These are phyloP conservation scores for Hysterium pulicare DNA, from an alignment of 2,329 filamentous ascomycete genomes.

Conservation along the genomic window DNA sequence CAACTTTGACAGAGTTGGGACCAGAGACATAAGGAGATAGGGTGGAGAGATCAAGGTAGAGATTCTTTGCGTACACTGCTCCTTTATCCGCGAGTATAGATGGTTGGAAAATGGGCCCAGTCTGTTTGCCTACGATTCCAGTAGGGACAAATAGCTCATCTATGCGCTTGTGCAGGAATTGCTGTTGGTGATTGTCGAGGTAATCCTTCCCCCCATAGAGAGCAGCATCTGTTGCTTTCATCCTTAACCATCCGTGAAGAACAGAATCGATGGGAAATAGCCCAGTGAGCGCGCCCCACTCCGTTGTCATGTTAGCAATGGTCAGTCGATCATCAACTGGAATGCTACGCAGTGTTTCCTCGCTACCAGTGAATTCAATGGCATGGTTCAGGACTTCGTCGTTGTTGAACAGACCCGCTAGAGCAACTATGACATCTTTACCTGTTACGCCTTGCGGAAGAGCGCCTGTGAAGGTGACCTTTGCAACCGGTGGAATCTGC, in stretches of 20 bases:
- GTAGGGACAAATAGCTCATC: constrained; percentile 61
- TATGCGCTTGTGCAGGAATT: constrained; percentile 69
- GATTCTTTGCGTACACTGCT: constrained; percentile 76
- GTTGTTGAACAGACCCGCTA: constrained; percentile 81
- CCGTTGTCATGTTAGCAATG: constrained; percentile 77
- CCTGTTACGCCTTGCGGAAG: constrained; percentile 79
- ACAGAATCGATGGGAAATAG: constrained; percentile 77
- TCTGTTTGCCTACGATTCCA: constrained; percentile 33
- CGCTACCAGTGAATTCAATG: constrained; percentile 80
- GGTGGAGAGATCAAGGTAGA: constrained; percentile 79
- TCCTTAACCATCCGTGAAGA: constrained; percentile 69
- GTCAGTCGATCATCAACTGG: constrained; percentile 71
- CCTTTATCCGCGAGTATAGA: constrained; percentile 68
- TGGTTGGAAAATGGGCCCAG: constrained; percentile 47
- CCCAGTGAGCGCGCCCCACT: constrained; percentile 72
- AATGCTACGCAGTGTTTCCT: constrained; percentile 71
- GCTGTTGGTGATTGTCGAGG: constrained; percentile 48
- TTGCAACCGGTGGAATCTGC: constrained; percentile 80
- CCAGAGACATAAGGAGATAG: constrained; percentile 81
- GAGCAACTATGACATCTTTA: constrained; percentile 89
- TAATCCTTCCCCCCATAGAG: constrained; percentile 53
- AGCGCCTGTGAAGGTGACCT: constrained; percentile 71
- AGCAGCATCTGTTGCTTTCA: constrained; percentile 69
- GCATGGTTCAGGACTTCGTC: constrained; percentile 88
- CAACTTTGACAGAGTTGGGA: constrained; percentile 86